Percentiles rank a stretch among this genome's conserved stretches.
Conservation (phyloP, 2,329 filamentous ascomycete species). For the Alternaria longipes region DNA sequence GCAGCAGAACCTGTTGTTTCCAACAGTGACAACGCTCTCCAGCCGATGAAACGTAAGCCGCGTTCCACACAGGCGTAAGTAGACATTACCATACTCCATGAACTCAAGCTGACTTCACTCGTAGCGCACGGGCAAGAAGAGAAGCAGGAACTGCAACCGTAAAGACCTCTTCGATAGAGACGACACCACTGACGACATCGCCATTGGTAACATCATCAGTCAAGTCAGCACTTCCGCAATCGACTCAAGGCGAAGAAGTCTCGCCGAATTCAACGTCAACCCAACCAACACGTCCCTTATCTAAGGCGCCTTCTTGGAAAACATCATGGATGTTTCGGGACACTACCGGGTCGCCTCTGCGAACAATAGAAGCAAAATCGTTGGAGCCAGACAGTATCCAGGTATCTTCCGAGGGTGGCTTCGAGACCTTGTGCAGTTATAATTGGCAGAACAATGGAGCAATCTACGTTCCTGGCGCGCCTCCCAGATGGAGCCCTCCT, state of each 20-base stretch:
- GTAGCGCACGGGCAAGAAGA: background rate
- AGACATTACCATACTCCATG: background rate
- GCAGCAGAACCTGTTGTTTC: background rate
- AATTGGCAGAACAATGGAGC: conserved; percentile 30
- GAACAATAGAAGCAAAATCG: conserved; percentile 16
- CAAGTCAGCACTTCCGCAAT: background rate
- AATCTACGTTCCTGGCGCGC: conserved; percentile 30
- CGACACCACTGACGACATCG: background rate
- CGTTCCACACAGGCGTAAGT: background rate
- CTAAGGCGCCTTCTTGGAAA: conserved; percentile 7
- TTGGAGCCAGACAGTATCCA: conserved; percentile 10
- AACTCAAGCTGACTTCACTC: background rate
- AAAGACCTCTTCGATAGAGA: background rate
- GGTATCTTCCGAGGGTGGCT: conserved; percentile 24
- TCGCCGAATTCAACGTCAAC: background rate
- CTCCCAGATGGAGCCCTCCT: conserved; percentile 28
- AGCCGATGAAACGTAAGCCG: background rate
- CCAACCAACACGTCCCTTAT: background rate
- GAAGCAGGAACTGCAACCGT: background rate
- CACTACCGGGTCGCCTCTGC: conserved; percentile 12
- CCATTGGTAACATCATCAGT: background rate
- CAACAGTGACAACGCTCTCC: background rate
- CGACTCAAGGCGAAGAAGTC: background rate
- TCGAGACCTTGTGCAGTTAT: conserved; percentile 31
- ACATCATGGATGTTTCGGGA: conserved; percentile 27